Conservation (phyloP, 495 filamentous ascomycete genomes). For the Entonaema liquescens region DNA sequence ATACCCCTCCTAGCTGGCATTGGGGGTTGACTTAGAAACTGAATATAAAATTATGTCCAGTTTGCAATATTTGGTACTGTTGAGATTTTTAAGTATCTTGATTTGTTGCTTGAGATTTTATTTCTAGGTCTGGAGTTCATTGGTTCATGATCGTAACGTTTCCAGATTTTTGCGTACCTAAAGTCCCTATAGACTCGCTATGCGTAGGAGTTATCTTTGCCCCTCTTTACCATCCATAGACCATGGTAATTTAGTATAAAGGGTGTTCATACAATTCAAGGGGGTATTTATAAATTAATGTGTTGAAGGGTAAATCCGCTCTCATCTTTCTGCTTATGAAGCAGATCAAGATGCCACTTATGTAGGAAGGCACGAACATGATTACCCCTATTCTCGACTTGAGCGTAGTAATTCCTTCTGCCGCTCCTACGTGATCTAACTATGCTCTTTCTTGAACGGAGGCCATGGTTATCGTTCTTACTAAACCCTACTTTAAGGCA, state of each 20-base stretch:
- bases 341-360: background rate
- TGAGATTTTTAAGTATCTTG: background rate
- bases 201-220: no score
- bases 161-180: no score
- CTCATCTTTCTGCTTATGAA: background rate
- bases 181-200: no score
- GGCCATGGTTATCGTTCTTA: background rate
- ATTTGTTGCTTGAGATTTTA: background rate
- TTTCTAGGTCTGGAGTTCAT: no score
- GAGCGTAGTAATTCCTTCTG: background rate
- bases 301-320: background rate
- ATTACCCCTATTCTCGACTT: background rate
- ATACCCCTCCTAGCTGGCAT: conserved; percentile 41
- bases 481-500: background rate
- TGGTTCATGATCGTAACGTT: no score
- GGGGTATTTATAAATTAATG: no score
- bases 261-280: no score
- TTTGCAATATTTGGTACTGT: conserved; percentile 1
- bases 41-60: conserved; percentile 36
- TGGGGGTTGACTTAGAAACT: conserved; percentile 28
- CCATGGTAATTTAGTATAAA: no score
- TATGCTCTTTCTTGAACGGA: background rate
- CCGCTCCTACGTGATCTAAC: background rate
- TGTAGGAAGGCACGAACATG: background rate
- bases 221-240: no score